Evolutionary conservation across 2,329 filamentous ascomycete species (phyloP).

Genomic region (Talaromyces sp.): DNA sequence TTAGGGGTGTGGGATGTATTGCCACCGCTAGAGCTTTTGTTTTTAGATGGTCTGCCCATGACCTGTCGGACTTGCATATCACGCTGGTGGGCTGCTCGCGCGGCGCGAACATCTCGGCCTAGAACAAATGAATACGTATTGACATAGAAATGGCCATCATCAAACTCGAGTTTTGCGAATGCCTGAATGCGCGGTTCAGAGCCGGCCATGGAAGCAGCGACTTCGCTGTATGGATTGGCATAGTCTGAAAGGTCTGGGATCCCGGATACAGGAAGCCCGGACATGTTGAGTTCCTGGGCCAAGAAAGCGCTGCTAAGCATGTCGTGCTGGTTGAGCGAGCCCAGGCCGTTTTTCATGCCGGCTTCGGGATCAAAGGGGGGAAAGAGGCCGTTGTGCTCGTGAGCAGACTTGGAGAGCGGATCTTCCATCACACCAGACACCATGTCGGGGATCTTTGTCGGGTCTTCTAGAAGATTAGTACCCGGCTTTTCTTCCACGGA

Average conservation of each 20-base stretch:
- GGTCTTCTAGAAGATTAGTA: not conserved
- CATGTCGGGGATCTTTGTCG: constrained; percentile 17
- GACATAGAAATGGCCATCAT: constrained; percentile 62
- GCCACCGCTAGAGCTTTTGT: constrained; percentile 43
- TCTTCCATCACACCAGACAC: constrained; percentile 29
- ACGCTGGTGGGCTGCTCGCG: constrained; percentile 41
- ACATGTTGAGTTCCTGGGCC: constrained; percentile 23
- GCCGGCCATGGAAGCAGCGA: constrained; percentile 30
- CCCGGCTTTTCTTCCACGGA: not conserved
- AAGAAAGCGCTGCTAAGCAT: constrained; percentile 35
- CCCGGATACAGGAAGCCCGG: constrained; percentile 18
- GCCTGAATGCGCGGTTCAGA: constrained; percentile 49
- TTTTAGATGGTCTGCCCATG: constrained; percentile 31
- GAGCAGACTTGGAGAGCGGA: constrained; percentile 23
- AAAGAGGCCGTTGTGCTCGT: constrained; percentile 30
- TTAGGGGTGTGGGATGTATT: constrained; percentile 41
- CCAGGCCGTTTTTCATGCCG: constrained; percentile 28
- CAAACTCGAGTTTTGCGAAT: constrained; percentile 60
- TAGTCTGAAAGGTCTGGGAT: constrained; percentile 26
- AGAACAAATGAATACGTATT: constrained; percentile 58
- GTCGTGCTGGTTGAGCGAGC: constrained; percentile 35
- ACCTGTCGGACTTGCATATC: constrained; percentile 38
- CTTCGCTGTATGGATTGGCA: constrained; percentile 22
- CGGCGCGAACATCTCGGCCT: constrained; percentile 55
- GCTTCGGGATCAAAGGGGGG: constrained; percentile 28